Conservation (phyloP, 495 filamentous ascomycete species). For the Neurospora pannonica region DNA sequence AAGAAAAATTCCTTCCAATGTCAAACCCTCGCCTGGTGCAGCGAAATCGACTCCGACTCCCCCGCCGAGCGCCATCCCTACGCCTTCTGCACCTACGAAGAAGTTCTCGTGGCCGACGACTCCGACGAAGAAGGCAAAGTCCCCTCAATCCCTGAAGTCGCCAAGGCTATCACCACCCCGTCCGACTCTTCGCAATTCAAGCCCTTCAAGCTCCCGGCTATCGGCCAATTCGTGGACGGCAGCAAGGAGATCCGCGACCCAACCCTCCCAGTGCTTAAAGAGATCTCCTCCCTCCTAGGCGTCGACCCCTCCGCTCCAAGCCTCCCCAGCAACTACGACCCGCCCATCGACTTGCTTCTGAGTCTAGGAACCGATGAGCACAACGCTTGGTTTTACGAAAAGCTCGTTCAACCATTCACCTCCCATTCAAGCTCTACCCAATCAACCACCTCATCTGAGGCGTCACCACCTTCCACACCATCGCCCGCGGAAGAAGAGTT, state of each 20-base stretch:
- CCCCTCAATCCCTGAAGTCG: slow-evolving; percentile 23
- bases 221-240: slow-evolving; percentile 24
- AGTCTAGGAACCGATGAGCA: slow-evolving; percentile 23
- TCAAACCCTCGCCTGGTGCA: slow-evolving; percentile 25
- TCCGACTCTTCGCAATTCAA: slow-evolving; percentile 18
- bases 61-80: slow-evolving; percentile 15
- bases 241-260: slow-evolving; percentile 26
- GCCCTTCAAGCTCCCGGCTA: slow-evolving; percentile 22
- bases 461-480: too few relatives aligned
- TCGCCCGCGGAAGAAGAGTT: too few relatives aligned
- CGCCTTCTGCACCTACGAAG: slow-evolving; percentile 25
- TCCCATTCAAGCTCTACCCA: background rate
- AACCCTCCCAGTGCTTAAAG: slow-evolving; percentile 21
- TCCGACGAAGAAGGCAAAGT: slow-evolving; percentile 4
- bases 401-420: slow-evolving; percentile 6
- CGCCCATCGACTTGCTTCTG: slow-evolving; percentile 20
- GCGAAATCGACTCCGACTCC: slow-evolving; percentile 16
- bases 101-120: slow-evolving; percentile 8
- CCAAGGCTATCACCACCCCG: slow-evolving; percentile 25
- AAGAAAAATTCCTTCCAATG: slow-evolving; percentile 20
- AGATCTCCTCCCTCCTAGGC: slow-evolving; percentile 17
- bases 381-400: slow-evolving; percentile 25
- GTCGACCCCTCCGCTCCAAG: background rate
- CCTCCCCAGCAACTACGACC: background rate
- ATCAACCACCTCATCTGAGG: too few relatives aligned